Conservation (phyloP, 805 yeast genomes). For the Schwanniomyces polymorphus region DNA sequence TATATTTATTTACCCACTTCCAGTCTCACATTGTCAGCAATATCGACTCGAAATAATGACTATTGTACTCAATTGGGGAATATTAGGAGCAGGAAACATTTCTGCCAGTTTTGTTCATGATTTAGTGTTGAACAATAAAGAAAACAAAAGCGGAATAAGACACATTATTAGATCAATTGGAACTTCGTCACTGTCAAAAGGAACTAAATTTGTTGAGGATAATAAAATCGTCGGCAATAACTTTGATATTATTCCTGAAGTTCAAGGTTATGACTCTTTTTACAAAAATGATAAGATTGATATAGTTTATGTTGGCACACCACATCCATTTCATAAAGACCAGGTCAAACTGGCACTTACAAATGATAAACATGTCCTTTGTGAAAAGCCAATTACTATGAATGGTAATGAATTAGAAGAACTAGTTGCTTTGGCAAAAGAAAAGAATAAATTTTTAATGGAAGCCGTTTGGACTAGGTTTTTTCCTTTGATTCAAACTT, state of each 20-base stretch:
- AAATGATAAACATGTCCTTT: slow-evolving; percentile 49
- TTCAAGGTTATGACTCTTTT: slow-evolving; percentile 43
- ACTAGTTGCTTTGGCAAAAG: slow-evolving; percentile 42
- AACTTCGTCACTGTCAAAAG: slow-evolving; percentile 34
- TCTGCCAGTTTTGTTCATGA: slow-evolving; percentile 46
- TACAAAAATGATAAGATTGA: slow-evolving; percentile 44
- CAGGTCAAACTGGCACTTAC: slow-evolving; percentile 43
- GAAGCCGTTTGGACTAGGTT: slow-evolving; percentile 62
- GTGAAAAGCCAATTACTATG: slow-evolving; percentile 57
- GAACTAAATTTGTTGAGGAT: slow-evolving; percentile 27
- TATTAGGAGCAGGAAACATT: slow-evolving; percentile 50
- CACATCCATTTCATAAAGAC: slow-evolving; percentile 52
- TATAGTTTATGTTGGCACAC: slow-evolving; percentile 55
- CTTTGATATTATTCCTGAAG: slow-evolving; percentile 23
- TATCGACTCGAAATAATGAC: slow-evolving; percentile 1
- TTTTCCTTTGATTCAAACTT: slow-evolving; percentile 44
- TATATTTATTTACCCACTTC: neutral
- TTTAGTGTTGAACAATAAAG: slow-evolving; percentile 25
- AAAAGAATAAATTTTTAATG: slow-evolving; percentile 48
- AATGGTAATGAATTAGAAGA: slow-evolving; percentile 45
- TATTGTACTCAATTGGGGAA: slow-evolving; percentile 41
- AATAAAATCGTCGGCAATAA: slow-evolving; percentile 17
- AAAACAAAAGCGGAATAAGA: slow-evolving; percentile 18
- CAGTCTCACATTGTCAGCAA: neutral
- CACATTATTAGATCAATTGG: slow-evolving; percentile 43